Base-by-base conservation (phyloP, 306 rosid genomes). In the Vigna unguiculata region DNA sequence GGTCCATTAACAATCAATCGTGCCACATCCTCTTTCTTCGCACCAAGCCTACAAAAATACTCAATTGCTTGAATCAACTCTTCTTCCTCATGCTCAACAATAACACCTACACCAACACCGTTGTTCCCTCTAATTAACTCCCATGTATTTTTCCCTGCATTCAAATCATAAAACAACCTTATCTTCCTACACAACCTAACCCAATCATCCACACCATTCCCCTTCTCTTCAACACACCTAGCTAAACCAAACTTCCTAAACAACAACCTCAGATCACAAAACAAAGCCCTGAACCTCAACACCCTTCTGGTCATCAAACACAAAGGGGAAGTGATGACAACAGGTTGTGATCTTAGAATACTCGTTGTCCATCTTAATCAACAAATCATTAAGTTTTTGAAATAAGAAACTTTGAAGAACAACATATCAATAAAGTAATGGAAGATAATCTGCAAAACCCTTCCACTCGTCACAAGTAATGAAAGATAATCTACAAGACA, bases 301-400 rank as follows among this genome's bases (percentile, higher is more conserved):
- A 1, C 78, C 80, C 73, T 59, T 47, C 15, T 65, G 69, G n/a
- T 83, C 83, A 3, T 53, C 19, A 61, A 93, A 82, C 38, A 91
- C 81, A 72, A 40, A 43, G 74, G 97, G 97, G 14, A 93, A 93
- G n/a, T n/a, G n/a, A n/a, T n/a, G n/a, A n/a, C n/a, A n/a, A n/a
- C n/a, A n/a, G n/a, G n/a, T n/a, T n/a, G n/a, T n/a, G n/a, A n/a
- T n/a, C n/a, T n/a, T n/a, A n/a, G n/a, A n/a, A n/a, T n/a, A n/a
- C n/a, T n/a, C n/a, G n/a, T n/a, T n/a, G n/a, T n/a, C n/a, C n/a
- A 82, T 19, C 59, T 52, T 45, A 63, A 76, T 64, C 25, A 43
- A 82, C 25, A 17, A 12, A 51, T 15, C 53, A 62, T 9, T 51
- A 46, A 21, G 38, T 58, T 67, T 59, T 60, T 10, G 74, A 71